Evolutionary conservation across 2,329 filamentous ascomycete genomes (phyloP), one percentile per base, ranked within the genome.

Genomic region (Zymoseptoria tritici): DNA sequence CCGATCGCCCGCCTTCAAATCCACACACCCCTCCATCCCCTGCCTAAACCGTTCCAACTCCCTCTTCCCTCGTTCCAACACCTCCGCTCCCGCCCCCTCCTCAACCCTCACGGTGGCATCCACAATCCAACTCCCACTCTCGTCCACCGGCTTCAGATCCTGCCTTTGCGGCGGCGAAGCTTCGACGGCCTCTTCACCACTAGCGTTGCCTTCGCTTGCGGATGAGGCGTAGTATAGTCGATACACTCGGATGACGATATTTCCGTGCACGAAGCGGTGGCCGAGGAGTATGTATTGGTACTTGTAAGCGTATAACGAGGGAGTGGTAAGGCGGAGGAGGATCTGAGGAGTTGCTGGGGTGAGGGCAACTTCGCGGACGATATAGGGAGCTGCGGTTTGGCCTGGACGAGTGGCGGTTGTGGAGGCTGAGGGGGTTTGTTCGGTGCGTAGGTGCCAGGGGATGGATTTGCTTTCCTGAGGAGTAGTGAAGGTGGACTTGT

Each of bases 211-310:
- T 46, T 55, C 56, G 67, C 65, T 57, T 63, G 57, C 24, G 5
- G 36, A 16, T 46, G 36, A 7, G 36, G 36, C 13, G 36, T 46
- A 60, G 60, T 52, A 73, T 22, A 84, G 74, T 36, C 83, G 82
- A 66, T 83, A 79, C 29, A 87, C 71, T 60, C 80, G 79, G 54
- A 87, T 72, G 52, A 83, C 74, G 57, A 83, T 78, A 66, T 86
- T 83, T 57, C 81, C 78, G 59, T 81, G 76, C 46, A 86, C 78
- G 65, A 86, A 83, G 58, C 79, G 78, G 66, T 84, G 78, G 22
- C 84, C 84, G 66, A 81, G 77, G 20, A 82, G 69, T 56, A 83
- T 73, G 67, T 83, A 84, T 66, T 85, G 82, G 5, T 79, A 81
- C 42, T 63, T 59, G 56, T 64, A 67, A 11, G 60, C 60, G 51